Evolutionary conservation across 352 stramenopile genomes (phyloP), one percentile per base, ranked within the genome.

Genomic region (Phytophthora vignae): DNA sequence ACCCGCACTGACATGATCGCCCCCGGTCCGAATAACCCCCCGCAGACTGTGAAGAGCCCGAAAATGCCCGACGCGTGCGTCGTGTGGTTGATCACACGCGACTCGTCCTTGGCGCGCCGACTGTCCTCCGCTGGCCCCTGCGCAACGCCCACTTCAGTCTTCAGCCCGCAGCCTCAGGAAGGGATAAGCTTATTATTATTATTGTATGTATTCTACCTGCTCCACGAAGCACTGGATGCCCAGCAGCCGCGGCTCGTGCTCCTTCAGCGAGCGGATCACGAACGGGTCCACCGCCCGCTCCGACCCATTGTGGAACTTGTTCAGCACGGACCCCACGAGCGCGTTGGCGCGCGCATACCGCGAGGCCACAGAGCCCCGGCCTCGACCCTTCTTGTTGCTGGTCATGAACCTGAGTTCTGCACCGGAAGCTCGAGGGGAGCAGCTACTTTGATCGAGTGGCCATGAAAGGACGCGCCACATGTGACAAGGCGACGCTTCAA

Each of bases 261-360:
- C 68, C 48, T 90, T 69, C 0, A 94, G 67, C 15, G 70, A 62
- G 15, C 81, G 76, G 48, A 89, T 80, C 64, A 94, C 87, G 44
- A 88, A 87, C 21, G 81, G 69, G 50, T 93, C 87, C n/a, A 94
- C 82, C 2, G 85, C 82, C 22, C 85, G 80, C 22, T 71, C 67
- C 21, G 83, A 92, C 9, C 87, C 87, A 48, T 93, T 92, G 72
- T 94, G 79, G 64, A 83, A 92, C 56, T 93, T 92, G 76, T 94
- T 92, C 48, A 90, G 73, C 22, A 94, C 61, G 6, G 81, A 81
- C 17, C 78, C 56, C 15, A 94, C 76, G 44, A 92, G 69, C 42
- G 76, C 74, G 50, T 78, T 85, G 7, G 83, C 85, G 38, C 85
- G 82, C 42, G 65, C 48, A 46, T 84, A 94, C 64, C 81, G 87